Evolutionary conservation across 2,329 filamentous ascomycete species (phyloP).

Genomic region (Botrytis paeoniae): DNA sequence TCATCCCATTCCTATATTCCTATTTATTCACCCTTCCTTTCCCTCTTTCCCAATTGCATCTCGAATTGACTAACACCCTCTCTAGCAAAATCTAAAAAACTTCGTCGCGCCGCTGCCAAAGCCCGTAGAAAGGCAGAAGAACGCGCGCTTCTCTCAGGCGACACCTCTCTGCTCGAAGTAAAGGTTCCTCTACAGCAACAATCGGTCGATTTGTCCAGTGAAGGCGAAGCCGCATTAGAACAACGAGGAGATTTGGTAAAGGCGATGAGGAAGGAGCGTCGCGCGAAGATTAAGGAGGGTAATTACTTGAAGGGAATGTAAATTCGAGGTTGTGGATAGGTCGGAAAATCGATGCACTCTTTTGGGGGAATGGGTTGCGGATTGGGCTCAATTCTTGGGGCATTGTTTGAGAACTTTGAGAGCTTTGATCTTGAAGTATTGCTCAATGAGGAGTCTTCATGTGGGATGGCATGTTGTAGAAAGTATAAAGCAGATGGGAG

Average conservation of each 20-base stretch:
- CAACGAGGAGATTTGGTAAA: constrained; percentile 62
- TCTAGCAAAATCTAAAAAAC: constrained; percentile 79
- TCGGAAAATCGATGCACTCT: neutral
- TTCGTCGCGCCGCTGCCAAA: constrained; percentile 69
- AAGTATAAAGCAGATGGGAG: neutral
- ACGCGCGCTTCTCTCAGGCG: constrained; percentile 60
- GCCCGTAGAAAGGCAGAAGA: constrained; percentile 55
- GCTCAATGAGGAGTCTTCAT: neutral
- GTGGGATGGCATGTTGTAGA: neutral
- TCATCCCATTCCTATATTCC: neutral
- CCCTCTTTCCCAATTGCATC: neutral
- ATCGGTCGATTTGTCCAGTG: constrained; percentile 63
- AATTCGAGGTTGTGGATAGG: neutral
- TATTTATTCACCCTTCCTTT: neutral
- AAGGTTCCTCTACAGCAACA: constrained; percentile 77
- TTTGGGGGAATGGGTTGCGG: neutral
- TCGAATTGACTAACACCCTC: constrained; percentile 6
- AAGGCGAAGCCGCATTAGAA: constrained; percentile 45
- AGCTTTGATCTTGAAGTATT: neutral
- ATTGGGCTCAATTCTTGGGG: neutral
- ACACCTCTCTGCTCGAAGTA: constrained; percentile 61
- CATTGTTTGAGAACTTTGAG: neutral
- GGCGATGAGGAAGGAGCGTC: constrained; percentile 72
- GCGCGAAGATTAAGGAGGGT: constrained; percentile 74
- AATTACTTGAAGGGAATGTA: constrained; percentile 82